Evolutionary conservation across 1,139 yeast genomes (phyloP).

Genomic region (Nakaseomyces nivariensis): DNA sequence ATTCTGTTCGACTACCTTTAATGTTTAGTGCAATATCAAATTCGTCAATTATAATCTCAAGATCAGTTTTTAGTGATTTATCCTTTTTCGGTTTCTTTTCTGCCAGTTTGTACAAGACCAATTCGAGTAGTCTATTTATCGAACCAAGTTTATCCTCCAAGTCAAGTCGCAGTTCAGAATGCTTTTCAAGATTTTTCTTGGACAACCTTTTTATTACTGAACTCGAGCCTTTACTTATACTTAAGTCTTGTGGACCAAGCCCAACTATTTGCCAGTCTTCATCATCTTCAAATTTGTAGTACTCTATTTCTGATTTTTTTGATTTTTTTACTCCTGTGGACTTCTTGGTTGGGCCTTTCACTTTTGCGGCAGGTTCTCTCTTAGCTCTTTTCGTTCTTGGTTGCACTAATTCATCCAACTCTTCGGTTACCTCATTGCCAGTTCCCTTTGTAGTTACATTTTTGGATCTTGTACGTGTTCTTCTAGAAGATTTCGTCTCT

Average conservation of each 20-base stretch:
- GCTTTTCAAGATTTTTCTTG: slow-evolving; percentile 22
- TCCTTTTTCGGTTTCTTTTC: slow-evolving; percentile 5
- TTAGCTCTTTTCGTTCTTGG: slow-evolving; percentile 5
- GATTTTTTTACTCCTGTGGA: slow-evolving; percentile 5
- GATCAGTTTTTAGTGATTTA: slow-evolving; percentile 12
- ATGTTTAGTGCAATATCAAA: slow-evolving; percentile 18
- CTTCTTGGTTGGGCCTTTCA: slow-evolving; percentile 3
- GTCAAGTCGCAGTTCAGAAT: slow-evolving; percentile 22
- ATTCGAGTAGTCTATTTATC: slow-evolving; percentile 17
- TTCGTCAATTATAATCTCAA: slow-evolving; percentile 24
- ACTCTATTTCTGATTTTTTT: slow-evolving; percentile 8
- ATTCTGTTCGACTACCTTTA: slow-evolving; percentile 22
- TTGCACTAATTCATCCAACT: background rate
- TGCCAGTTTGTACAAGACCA: slow-evolving; percentile 9
- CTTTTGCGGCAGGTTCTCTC: background rate
- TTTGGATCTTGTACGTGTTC: slow-evolving; percentile 1
- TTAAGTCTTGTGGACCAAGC: slow-evolving; percentile 27
- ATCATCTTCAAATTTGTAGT: slow-evolving; percentile 26
- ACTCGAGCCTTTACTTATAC: slow-evolving; percentile 13
- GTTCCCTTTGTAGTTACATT: background rate
- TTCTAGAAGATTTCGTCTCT: background rate
- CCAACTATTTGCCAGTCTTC: slow-evolving; percentile 28
- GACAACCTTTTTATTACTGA: slow-evolving; percentile 22
- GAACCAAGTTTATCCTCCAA: slow-evolving; percentile 20
- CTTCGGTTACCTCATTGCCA: background rate